phyloP scores from a whole-genome alignment of 2,329 filamentous ascomycete species.

The Colletotrichum ledebouriae region DNA sequence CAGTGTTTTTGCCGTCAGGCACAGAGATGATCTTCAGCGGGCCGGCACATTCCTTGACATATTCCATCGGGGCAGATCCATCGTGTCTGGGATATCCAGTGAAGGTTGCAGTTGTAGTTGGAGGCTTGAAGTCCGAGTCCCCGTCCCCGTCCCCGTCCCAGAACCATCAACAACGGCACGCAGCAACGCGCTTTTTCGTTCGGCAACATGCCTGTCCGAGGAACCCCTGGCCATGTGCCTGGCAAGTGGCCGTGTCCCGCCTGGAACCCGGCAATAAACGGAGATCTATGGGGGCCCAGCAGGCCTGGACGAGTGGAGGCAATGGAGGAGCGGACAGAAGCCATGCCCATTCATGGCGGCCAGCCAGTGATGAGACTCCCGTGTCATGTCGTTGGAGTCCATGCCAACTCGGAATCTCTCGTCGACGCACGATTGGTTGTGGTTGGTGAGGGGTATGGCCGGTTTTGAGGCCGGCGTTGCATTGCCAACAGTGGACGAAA shows the following conservation, averaged over 20 bases:
- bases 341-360: background rate
- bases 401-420: slow-evolving; percentile 31
- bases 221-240: slow-evolving; percentile 9
- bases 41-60: slow-evolving; percentile 36
- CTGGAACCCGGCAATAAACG: slow-evolving; percentile 32
- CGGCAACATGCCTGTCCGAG: slow-evolving; percentile 25
- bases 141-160: background rate
- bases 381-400: slow-evolving; percentile 36
- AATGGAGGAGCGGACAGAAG: background rate
- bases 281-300: slow-evolving; percentile 32
- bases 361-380: slow-evolving; percentile 29
- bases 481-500: slow-evolving; percentile 30
- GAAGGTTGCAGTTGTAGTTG: slow-evolving; percentile 1
- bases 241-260: slow-evolving; percentile 23
- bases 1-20: slow-evolving; percentile 30
- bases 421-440: slow-evolving; percentile 31
- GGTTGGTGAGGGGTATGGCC: slow-evolving; percentile 34
- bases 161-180: too few relatives aligned
- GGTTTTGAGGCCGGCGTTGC: slow-evolving; percentile 34
- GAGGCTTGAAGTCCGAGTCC: background rate
- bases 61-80: slow-evolving; percentile 4
- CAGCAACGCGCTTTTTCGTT: slow-evolving; percentile 1
- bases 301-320: slow-evolving; percentile 15
- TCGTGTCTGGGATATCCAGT: background rate
- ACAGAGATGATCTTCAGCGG: slow-evolving; percentile 40